A percentile compares a stretch with the other conserved stretches of the same genome.
Conservation (phyloP, 116 monocot species). For the Iris pallida region DNA sequence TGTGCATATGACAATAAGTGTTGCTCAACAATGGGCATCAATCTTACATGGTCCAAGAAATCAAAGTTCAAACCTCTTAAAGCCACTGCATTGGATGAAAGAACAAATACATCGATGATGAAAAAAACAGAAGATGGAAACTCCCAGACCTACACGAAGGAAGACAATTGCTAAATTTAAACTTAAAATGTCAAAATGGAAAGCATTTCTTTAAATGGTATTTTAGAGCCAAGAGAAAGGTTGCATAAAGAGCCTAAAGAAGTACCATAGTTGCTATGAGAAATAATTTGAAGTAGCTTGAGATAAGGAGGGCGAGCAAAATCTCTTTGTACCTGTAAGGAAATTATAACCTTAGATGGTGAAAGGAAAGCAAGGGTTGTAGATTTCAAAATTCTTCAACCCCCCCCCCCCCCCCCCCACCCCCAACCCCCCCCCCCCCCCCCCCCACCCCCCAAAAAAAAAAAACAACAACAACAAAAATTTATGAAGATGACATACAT, state of each 20-base stretch:
- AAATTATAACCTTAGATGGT: neutral
- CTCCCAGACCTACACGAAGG: conserved; percentile 75
- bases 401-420: too few relatives aligned
- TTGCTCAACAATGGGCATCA: neutral
- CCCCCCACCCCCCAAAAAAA: too few relatives aligned
- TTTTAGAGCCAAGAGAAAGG: neutral
- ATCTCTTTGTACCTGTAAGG: conserved; percentile 42
- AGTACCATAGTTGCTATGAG: conserved; percentile 68
- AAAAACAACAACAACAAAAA: too few relatives aligned
- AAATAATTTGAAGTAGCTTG: conserved; percentile 88
- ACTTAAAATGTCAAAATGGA: neutral
- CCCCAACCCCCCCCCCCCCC: too few relatives aligned
- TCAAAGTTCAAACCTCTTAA: conserved; percentile 48
- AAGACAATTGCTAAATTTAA: neutral
- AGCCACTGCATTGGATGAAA: conserved; percentile 78
- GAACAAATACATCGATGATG: conserved; percentile 65
- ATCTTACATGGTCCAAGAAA: conserved; percentile 1
- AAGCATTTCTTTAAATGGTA: conserved; percentile 6
- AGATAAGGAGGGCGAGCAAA: conserved; percentile 55
- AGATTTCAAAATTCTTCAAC: too few relatives aligned
- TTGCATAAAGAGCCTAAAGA: neutral
- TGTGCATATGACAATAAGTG: conserved; percentile 3
- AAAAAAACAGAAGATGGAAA: conserved; percentile 61
- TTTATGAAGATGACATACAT: too few relatives aligned
- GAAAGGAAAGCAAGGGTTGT: too few relatives aligned